Base-by-base conservation (phyloP, 2,329 filamentous ascomycete genomes). In the Epichloe festucae region DNA sequence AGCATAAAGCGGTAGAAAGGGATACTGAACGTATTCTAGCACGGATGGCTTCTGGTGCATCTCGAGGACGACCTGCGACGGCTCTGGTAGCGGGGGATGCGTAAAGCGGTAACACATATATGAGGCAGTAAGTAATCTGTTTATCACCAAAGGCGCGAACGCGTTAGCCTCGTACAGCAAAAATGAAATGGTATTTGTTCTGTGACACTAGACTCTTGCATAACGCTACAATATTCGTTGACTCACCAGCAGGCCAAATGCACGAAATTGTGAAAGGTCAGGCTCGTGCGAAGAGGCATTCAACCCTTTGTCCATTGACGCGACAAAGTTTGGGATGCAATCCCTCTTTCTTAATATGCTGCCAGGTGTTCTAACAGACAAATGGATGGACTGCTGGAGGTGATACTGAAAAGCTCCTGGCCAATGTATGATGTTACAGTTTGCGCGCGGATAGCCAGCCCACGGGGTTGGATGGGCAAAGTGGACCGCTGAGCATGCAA, bases 101-200 rank as follows among this genome's bases (percentile, higher is more conserved):
- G 73, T 98, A 96, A 68, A 97, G 89, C 23, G 93, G 91, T 3
- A 87, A 72, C 60, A 98, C 87, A 70, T 97, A 98, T 71, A 89
- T 70, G 59, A 89, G 67, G n/a, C 89, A 95, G 69, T 94, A 95
- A 55, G 83, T 68, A 55, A 90, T 70, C 87, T 64, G 35, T 17
- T 36, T n/a, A 52, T 15, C 21, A 36, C 15, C 21, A 27, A 6
- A 12, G 8, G 17, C 8, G 8, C 8, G 7, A 14, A 31, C n/a
- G 17, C 10, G 46, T 54, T 40, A 53, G 52, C 23, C 12, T 12
- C 21, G n/a, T 14, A 21, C 3, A 17, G 7, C 2, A 44, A 27
- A 12, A 21, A 27, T 14, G 12, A 17, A 23, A 21, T 43, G 41
- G 7, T 15, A 21, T 14, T 14, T 21, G 19, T 43, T 17, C 12